phyloP scores from a whole-genome alignment of 495 filamentous ascomycete species.

The Parathielavia hyrcaniae region DNA sequence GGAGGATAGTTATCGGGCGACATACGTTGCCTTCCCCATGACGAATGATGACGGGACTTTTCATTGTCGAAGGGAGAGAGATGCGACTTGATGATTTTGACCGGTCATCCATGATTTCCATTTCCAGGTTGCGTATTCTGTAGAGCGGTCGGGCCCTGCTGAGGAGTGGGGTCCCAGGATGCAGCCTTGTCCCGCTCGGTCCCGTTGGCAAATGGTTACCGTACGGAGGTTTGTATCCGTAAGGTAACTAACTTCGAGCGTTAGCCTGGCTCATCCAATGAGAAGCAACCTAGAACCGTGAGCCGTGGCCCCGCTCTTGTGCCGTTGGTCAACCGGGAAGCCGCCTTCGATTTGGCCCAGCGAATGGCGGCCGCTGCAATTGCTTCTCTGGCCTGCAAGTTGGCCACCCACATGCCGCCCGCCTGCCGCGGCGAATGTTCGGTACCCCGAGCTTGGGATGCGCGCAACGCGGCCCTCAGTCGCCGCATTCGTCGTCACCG shows the following conservation, averaged over 20 bases:
- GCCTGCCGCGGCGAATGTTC: conserved; percentile 3
- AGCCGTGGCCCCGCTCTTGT: conserved; percentile 1
- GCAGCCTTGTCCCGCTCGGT: conserved; percentile 1
- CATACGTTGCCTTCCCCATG: no score
- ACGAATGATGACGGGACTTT: background rate
- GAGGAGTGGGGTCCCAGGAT: background rate
- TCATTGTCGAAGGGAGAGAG: background rate
- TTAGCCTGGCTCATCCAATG: no score
- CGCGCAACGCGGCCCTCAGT: conserved; percentile 6
- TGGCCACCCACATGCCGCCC: conserved; percentile 6
- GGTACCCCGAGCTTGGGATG: background rate
- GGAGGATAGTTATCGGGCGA: no score
- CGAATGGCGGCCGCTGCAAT: background rate
- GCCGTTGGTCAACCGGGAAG: conserved; percentile 13
- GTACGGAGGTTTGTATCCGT: no score
- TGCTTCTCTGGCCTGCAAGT: background rate
- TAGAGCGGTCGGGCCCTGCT: no score
- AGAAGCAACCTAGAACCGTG: background rate
- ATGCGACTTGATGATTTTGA: background rate
- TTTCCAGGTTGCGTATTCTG: no score
- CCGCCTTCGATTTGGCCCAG: conserved; percentile 12
- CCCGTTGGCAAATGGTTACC: no score
- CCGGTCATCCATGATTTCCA: no score
- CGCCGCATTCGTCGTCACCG: conserved; percentile 32
- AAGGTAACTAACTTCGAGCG: no score